phyloP scores from a whole-genome alignment of 2,329 filamentous ascomycete genomes.

The Curvularia hawaiiensis region DNA sequence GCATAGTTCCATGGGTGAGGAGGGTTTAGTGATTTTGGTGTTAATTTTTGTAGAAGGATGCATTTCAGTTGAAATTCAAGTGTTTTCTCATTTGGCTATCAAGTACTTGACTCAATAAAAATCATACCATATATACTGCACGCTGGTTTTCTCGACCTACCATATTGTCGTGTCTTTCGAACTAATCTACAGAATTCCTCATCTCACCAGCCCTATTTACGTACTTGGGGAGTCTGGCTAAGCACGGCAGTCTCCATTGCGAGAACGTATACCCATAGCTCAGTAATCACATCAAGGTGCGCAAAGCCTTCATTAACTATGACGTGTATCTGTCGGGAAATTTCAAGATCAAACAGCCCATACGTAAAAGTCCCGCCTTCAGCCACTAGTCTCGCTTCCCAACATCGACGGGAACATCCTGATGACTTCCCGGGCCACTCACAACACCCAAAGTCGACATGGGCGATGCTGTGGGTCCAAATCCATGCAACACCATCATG shows the following conservation, averaged over 20 bases:
- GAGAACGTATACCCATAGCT: not conserved
- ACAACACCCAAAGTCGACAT: slow-evolving; percentile 11
- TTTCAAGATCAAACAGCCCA: not conserved
- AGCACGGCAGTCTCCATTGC: not conserved
- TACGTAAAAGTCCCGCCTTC: not conserved
- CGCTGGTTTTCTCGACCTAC: not conserved
- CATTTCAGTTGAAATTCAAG: too few species aligned
- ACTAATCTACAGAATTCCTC: too few species aligned
- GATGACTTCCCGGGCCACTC: slow-evolving; percentile 27
- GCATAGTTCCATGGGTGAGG: not conserved
- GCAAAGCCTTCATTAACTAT: not conserved
- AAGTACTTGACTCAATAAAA: not conserved
- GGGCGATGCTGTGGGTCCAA: slow-evolving; percentile 21
- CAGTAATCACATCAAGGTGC: not conserved
- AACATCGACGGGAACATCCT: slow-evolving; percentile 23
- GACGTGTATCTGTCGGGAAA: not conserved
- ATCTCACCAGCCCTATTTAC: not conserved
- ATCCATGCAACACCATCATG: slow-evolving; percentile 30
- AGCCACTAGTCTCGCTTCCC: slow-evolving; percentile 29
- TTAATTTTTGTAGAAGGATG: not conserved
- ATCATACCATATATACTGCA: not conserved
- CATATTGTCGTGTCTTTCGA: too few species aligned
- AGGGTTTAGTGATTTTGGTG: not conserved
- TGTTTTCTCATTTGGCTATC: too few species aligned
- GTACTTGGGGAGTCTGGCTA: not conserved